Evolutionary conservation across 805 yeast species (phyloP), one percentile per base, ranked within the genome.

Genomic region (Spathaspora sp.): DNA sequence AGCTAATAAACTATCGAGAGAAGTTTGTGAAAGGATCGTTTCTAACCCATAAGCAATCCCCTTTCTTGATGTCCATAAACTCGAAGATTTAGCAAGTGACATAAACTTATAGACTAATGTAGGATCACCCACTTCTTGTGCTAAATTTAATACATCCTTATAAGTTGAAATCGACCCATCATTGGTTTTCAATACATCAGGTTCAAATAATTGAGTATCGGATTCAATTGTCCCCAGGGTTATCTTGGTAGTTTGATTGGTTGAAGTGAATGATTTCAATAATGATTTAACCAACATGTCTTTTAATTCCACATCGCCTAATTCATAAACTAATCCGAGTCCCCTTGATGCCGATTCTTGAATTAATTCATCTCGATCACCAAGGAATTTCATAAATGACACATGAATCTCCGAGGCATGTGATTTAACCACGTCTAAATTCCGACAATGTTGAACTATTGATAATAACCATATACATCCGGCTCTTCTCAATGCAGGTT

Each of bases 11-110:
- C 81, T 78, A 54, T 86, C 87, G 48, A 93, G 72, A 53, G 87
- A 84, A 0, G 92, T 77, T 59, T 88, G 89, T 1, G 96, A 86
- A 64, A 93, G 70, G 44, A 93, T 85, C 0, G 89, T 84, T 9
- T 97, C 93, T 38, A 93, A 74, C 0, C 98, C 97, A 71, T 89
- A 93, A 0, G 98, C 98, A 60, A 91, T 83, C 48, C 98, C 99
- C 57, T 88, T 89, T 64, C 96, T 77, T 0, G 97, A 88, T 0
- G 96, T 81, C 99, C 99, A 93, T 18, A 92, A 68, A 0, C 94
- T 84, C 0, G 97, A 89, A 49, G 85, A 86, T 55, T 89, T 86
- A 0, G 97, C 96, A 51, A 93, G 70, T 0, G 96, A 84, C 97
- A 93, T 90, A 65, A 93, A 93, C 63, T 90, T 89, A 68, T 93